Percentiles rank a stretch among this genome's conserved stretches.
These are phyloP conservation scores for Mortierella claussenii DNA, from an alignment of 192 early-diverging fungal genomes.

Conservation along the genomic window DNA sequence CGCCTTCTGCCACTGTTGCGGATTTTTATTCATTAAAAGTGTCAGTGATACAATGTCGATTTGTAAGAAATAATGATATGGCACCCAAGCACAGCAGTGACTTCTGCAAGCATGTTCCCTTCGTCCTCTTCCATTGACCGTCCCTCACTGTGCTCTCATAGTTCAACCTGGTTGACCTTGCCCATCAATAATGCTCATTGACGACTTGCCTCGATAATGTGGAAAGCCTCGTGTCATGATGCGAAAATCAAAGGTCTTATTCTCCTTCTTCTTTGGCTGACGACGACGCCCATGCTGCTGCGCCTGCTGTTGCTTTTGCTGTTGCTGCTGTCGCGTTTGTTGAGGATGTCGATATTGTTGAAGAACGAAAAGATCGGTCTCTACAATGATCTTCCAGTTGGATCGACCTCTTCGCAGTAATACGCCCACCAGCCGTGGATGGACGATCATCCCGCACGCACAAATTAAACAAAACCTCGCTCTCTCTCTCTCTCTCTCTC, in stretches of 20 bases:
- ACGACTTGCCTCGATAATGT: conserved; percentile 32
- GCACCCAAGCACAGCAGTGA: background rate
- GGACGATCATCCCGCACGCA: conserved; percentile 31
- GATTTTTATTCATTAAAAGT: background rate
- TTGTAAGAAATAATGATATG: background rate
- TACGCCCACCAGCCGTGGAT: conserved; percentile 38
- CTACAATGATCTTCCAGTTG: conserved; percentile 26
- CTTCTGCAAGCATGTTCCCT: too few species aligned
- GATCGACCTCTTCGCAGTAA: conserved; percentile 32
- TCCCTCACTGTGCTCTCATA: too few species aligned
- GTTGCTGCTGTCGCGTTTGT: too few species aligned
- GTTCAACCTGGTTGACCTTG: too few species aligned
- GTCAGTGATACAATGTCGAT: background rate
- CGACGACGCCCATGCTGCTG: too few species aligned
- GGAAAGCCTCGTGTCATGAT: conserved; percentile 51
- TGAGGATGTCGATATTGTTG: conserved; percentile 42
- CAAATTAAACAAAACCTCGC: too few species aligned
- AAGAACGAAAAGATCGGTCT: conserved; percentile 39
- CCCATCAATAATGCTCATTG: background rate
- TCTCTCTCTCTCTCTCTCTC: too few species aligned
- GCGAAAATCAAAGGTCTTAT: conserved; percentile 9
- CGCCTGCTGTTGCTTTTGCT: too few species aligned
- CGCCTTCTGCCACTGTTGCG: conserved; percentile 39
- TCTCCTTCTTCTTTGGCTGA: too few species aligned
- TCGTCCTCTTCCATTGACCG: too few species aligned